These are phyloP conservation scores for Cercophora samala DNA, from an alignment of 495 filamentous ascomycete genomes.

Conservation along the genomic window DNA sequence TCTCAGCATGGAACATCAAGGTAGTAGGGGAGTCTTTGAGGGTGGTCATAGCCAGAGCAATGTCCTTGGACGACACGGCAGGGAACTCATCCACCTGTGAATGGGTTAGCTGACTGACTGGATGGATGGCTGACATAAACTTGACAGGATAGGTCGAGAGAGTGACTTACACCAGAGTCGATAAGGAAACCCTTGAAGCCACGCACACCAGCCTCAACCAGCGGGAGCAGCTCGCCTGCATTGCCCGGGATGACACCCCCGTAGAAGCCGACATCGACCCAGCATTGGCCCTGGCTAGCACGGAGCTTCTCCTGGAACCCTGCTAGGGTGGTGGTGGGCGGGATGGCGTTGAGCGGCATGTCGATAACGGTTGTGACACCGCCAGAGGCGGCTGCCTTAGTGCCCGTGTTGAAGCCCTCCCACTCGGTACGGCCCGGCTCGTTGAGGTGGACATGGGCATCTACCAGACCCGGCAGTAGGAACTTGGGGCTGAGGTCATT, in stretches of 20 bases:
- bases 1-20: constrained; percentile 98
- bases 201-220: constrained; percentile 80
- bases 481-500: constrained; percentile 82
- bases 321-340: constrained; percentile 85
- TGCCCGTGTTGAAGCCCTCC: constrained; percentile 96
- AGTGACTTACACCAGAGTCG: constrained; percentile 78
- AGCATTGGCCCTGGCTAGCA: constrained; percentile 86
- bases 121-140: neutral
- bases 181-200: constrained; percentile 99
- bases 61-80: constrained; percentile 74
- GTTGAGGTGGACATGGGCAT: constrained; percentile 97
- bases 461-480: constrained; percentile 86
- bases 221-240: constrained; percentile 67
- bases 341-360: constrained; percentile 97
- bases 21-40: constrained; percentile 75
- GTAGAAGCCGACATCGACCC: constrained; percentile 98
- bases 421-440: constrained; percentile 97
- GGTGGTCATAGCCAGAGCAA: constrained; percentile 72
- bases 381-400: constrained; percentile 88
- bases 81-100: constrained; percentile 89
- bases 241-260: constrained; percentile 95
- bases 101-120: constrained; percentile 16
- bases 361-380: constrained; percentile 98
- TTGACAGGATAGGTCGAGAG: neutral
- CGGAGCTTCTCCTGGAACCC: constrained; percentile 79